Evolutionary conservation across 768 basidiomycete genomes (phyloP).

Genomic region (Suillus plorans): DNA sequence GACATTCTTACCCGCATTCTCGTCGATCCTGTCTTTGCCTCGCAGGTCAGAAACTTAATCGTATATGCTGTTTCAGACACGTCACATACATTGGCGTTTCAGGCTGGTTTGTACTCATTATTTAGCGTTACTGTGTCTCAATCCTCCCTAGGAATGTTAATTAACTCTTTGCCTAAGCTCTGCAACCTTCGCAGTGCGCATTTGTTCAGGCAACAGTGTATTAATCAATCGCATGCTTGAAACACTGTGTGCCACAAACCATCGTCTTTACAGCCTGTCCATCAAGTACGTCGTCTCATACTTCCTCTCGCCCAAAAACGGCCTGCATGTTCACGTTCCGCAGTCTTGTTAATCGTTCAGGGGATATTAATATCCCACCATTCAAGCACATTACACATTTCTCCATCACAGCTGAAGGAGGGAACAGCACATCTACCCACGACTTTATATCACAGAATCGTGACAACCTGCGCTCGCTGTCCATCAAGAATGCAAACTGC

Average conservation of each 20-base stretch:
- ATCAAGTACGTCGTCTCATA: conserved; percentile 41
- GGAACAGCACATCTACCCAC: conserved; percentile 37
- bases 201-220: conserved; percentile 55
- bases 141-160: conserved; percentile 54
- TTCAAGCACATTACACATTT: conserved; percentile 61
- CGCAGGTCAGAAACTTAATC: conserved; percentile 54
- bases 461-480: conserved; percentile 50
- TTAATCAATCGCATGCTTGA: conserved; percentile 52
- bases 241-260: conserved; percentile 49
- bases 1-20: conserved; percentile 71
- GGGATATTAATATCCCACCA: conserved; percentile 46
- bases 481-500: conserved; percentile 56
- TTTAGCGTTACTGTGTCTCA: background rate
- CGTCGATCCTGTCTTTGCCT: conserved; percentile 57
- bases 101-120: conserved; percentile 46
- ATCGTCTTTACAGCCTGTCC: conserved; percentile 56
- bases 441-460: conserved; percentile 55
- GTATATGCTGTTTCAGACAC: conserved; percentile 55
- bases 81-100: conserved; percentile 56
- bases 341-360: conserved; percentile 37
- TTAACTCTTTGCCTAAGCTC: conserved; percentile 66
- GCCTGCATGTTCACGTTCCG: background rate
- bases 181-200: conserved; percentile 58
- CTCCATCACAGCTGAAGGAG: conserved; percentile 49
- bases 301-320: background rate